These are phyloP conservation scores for Chondrus crispus DNA, from an alignment of 23 red algal genomes.

Conservation along the genomic window DNA sequence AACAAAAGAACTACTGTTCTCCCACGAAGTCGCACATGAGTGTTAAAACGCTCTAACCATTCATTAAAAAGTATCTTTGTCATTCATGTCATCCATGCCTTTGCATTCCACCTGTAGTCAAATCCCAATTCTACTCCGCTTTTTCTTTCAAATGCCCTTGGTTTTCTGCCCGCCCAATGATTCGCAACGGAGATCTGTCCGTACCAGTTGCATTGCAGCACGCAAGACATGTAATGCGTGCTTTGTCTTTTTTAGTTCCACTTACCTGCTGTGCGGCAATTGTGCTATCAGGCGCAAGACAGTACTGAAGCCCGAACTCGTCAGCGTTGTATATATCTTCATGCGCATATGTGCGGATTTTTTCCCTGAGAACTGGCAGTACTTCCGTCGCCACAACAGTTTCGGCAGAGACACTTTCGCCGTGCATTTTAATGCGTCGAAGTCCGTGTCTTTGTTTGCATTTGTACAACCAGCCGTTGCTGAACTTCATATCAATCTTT, in stretches of 20 bases:
- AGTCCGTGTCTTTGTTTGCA: not conserved
- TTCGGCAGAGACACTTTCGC: not conserved
- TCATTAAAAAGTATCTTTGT: not conserved
- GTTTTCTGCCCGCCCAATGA: not conserved
- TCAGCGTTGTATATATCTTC: slow-evolving; percentile 1
- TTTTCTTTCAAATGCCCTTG: not conserved
- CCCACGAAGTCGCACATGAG: not conserved
- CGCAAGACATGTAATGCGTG: not conserved
- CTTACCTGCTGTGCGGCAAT: not conserved
- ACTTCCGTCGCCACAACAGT: not conserved
- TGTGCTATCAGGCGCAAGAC: not conserved
- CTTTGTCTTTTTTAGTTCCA: not conserved
- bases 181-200: not conserved
- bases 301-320: not conserved
- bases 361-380: not conserved
- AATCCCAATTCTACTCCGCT: not conserved
- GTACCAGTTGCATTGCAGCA: not conserved
- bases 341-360: not conserved
- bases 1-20: not conserved
- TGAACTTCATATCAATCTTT: not conserved
- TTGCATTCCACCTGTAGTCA: not conserved
- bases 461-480: not conserved
- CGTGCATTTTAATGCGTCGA: not conserved
- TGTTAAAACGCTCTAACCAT: not conserved
- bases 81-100: slow-evolving; percentile 21